Percentiles rank a stretch among this genome's conserved stretches.
Evolutionary conservation across 169 alveolate species (phyloP).

Genomic region (Toxoplasma gondii): DNA sequence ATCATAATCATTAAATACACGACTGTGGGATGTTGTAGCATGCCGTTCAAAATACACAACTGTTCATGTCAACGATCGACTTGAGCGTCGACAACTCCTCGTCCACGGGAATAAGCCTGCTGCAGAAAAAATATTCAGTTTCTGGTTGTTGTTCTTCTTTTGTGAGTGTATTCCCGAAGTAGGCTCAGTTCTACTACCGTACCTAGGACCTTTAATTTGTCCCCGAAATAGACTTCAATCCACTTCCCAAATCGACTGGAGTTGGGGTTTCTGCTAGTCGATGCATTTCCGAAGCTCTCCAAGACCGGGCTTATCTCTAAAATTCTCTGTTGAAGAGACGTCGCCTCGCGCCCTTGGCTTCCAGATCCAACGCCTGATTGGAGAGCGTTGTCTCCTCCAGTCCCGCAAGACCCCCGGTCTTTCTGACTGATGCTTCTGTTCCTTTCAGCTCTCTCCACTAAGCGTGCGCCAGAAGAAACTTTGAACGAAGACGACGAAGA

Average conservation of each 20-base stretch:
- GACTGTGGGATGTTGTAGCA: no score
- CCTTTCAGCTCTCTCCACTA: not conserved
- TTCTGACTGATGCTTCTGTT: not conserved
- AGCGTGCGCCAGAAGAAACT: not conserved
- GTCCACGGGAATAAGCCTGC: not conserved
- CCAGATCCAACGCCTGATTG: not conserved
- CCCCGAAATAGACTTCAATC: conserved; percentile 89
- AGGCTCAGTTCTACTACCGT: not conserved
- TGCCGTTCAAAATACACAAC: no score
- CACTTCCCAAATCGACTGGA: conserved; percentile 92
- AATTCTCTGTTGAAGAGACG: conserved; percentile 76
- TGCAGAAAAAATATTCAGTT: not conserved
- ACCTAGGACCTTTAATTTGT: conserved; percentile 51
- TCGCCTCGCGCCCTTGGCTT: conserved; percentile 23
- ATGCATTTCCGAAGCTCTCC: conserved; percentile 99
- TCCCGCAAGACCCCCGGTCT: not conserved
- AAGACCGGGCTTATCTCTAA: conserved; percentile 96
- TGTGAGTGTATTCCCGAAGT: not conserved
- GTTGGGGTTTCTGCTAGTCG: conserved; percentile 96
- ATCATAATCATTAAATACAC: no score
- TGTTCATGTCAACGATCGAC: no score
- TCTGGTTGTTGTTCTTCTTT: not conserved
- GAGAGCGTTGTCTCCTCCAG: not conserved
- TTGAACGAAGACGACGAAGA: not conserved
- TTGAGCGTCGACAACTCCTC: no score